phyloP scores from a whole-genome alignment of 257 asterid genomes.

The Solanum infundibuliforme region DNA sequence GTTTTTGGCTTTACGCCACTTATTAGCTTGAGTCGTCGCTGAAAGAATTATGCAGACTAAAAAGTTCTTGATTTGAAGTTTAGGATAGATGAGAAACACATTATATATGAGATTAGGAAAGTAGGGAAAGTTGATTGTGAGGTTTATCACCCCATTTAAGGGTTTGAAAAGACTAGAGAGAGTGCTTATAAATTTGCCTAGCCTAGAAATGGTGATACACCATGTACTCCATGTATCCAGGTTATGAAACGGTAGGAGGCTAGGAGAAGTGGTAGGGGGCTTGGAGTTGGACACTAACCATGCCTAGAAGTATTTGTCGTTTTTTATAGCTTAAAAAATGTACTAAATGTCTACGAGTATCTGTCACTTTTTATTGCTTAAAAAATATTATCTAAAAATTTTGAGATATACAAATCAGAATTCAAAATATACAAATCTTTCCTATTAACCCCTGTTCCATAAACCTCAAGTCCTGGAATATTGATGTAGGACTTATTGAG shows the following conservation, averaged over 20 bases:
- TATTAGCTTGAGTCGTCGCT: too few relatives aligned
- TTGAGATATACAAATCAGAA: neutral
- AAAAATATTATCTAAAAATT: neutral
- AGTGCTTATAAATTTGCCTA: neutral
- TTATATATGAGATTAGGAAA: neutral
- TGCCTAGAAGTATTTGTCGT: too few relatives aligned
- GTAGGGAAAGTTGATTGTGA: neutral
- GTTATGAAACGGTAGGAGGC: neutral
- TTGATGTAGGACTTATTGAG: neutral
- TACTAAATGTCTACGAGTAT: neutral
- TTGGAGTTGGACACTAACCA: neutral
- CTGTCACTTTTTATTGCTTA: neutral
- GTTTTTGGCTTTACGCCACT: too few relatives aligned
- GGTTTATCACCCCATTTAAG: neutral
- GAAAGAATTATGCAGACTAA: too few relatives aligned
- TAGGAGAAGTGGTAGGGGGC: neutral
- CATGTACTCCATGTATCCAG: neutral
- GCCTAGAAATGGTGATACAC: neutral
- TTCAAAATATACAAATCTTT: neutral
- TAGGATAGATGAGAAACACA: neutral
- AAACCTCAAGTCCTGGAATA: neutral
- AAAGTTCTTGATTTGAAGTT: neutral
- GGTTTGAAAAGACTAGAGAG: neutral
- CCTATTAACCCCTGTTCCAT: neutral
- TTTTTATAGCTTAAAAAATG: too few relatives aligned